phyloP scores from a whole-genome alignment of 2,329 filamentous ascomycete species.

The Leptographium radiaticola region DNA sequence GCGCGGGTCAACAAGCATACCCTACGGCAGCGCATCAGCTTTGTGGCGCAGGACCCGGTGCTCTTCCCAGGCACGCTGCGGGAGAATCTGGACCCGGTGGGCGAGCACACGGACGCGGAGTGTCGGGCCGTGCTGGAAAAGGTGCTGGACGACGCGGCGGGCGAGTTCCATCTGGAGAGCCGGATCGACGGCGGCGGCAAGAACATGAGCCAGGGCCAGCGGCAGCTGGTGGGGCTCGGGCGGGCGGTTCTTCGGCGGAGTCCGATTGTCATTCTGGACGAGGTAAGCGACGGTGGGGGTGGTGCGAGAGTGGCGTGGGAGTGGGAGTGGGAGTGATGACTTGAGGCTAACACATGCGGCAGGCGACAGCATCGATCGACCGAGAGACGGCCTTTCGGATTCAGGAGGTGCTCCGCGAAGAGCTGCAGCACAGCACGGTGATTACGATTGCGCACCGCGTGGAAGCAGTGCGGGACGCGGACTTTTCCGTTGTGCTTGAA shows the following conservation, averaged over 20 bases:
- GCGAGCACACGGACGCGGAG: slow-evolving; percentile 39
- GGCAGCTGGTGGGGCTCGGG: slow-evolving; percentile 48
- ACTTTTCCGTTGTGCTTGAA: slow-evolving; percentile 41
- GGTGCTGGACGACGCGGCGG: slow-evolving; percentile 33
- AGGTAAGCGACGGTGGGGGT: slow-evolving; percentile 16
- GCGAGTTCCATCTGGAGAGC: slow-evolving; percentile 29
- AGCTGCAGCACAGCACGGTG: slow-evolving; percentile 43
- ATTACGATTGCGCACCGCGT: slow-evolving; percentile 55
- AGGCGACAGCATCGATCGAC: slow-evolving; percentile 50
- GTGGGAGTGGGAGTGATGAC: not conserved
- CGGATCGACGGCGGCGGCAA: slow-evolving; percentile 45
- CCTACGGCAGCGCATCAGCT: slow-evolving; percentile 44
- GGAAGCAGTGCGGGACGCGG: slow-evolving; percentile 46
- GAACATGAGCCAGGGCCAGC: slow-evolving; percentile 49
- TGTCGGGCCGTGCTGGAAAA: slow-evolving; percentile 40
- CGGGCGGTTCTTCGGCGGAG: slow-evolving; percentile 46
- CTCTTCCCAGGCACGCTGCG: slow-evolving; percentile 45
- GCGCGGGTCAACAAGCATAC: slow-evolving; percentile 38
- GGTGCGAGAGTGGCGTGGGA: no score
- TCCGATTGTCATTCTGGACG: slow-evolving; percentile 49
- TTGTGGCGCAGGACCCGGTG: slow-evolving; percentile 52
- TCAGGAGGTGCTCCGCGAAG: slow-evolving; percentile 41
- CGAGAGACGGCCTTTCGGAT: slow-evolving; percentile 43
- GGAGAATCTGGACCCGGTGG: slow-evolving; percentile 57
- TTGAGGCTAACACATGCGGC: not conserved